Conservation (phyloP, 495 filamentous ascomycete species). For the Bombardia bombarda region DNA sequence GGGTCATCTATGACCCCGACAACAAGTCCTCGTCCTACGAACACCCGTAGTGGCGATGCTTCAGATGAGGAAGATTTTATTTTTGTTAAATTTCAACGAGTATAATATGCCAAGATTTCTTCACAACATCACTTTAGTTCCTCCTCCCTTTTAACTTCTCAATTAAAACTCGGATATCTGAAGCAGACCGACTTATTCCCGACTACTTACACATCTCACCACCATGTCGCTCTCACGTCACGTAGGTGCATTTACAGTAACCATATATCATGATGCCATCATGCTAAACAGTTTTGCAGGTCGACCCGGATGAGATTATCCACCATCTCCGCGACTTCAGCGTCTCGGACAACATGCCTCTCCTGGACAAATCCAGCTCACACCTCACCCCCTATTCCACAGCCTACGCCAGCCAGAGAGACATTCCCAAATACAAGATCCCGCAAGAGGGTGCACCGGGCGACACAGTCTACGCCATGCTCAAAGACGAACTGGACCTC, state of each 20-base stretch:
- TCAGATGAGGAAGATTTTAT: no score
- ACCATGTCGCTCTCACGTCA: conserved; percentile 20
- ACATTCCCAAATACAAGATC: conserved; percentile 62
- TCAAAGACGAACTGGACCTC: conserved; percentile 67
- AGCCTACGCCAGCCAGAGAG: conserved; percentile 50
- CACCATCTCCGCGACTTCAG: conserved; percentile 39
- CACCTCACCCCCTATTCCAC: conserved; percentile 57
- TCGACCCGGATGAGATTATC: conserved; percentile 58
- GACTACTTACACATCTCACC: no score
- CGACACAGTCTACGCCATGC: conserved; percentile 58
- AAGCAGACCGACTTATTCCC: no score
- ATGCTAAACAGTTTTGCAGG: conserved; percentile 19
- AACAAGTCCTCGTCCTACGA: no score
- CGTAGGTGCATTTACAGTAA: conserved; percentile 4
- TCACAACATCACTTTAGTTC: no score
- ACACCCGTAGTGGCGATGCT: no score
- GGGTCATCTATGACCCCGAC: no score
- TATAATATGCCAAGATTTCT: no score
- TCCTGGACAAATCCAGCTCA: conserved; percentile 22
- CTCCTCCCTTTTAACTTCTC: no score
- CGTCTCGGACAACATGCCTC: no score
- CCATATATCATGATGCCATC: background rate
- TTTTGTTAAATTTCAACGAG: no score
- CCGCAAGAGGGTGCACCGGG: conserved; percentile 54
- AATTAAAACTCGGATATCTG: no score